Base-by-base conservation (phyloP, 2,329 filamentous ascomycete species). In the Bipolaris victoriae region DNA sequence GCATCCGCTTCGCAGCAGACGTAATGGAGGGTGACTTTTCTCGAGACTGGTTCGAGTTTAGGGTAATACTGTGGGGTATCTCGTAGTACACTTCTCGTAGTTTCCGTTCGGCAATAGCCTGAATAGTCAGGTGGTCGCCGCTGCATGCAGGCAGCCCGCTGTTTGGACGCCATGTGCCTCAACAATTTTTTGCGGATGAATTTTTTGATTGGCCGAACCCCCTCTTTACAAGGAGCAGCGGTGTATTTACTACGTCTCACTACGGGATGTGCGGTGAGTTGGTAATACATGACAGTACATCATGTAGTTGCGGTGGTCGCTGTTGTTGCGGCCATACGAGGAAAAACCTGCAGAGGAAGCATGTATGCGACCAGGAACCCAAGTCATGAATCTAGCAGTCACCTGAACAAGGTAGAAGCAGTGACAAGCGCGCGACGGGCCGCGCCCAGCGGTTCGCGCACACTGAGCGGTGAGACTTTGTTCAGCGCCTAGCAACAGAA, bases 81-180 rank as follows among this genome's bases (percentile, higher is more conserved):
- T 58, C 49, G 49, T 51, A 45, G 59, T 62, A 55, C 61, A 59
- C 64, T 49, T 33, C 61, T 62, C 58, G 52, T 61, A 57, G 50
- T 56, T 52, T 60, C n/a, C 43, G 50, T 55, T 43, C 55, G 56
- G 58, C 51, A 57, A 52, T 65, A 52, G 54, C 57, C 60, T 57
- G 49, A 64, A 56, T 56, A 60, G 66, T 74, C 72, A 74, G 71
- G 68, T 74, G 71, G 63, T 70, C 64, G 54, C 60, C 59, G 62
- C 60, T 44, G 60, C 56, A 70, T 74, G 71, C 70, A 64, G 57
- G 45, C 56, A 57, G 39, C 44, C 43, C 35, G 48, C 53, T 67
- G 60, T 67, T 64, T 65, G 65, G 63, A 63, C 63, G 60, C 57
- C 64, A 64, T 60, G 62, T 62, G 59, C 52, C 67, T 65, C 67